Evolutionary conservation across 768 basidiomycete genomes (phyloP), one percentile per base, ranked within the genome.

Genomic region (Clathrus columnatus): DNA sequence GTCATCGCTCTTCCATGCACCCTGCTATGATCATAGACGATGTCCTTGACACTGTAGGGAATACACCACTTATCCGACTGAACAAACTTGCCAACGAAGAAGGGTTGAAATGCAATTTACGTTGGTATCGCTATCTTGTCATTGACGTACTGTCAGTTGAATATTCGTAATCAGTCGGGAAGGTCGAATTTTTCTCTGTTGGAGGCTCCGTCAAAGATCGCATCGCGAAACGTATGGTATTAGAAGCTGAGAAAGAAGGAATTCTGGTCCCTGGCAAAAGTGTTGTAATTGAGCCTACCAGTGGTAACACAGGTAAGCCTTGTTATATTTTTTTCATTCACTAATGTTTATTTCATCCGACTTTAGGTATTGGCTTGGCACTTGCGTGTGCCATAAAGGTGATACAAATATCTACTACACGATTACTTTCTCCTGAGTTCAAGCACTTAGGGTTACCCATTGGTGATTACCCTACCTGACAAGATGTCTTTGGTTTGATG

Each of bases 121-220:
- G 93, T 95, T 66, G 65, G 91, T 75, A 3, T 32, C 17, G 6
- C 42, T 23, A 11, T 32, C 26, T 46, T 16, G 27, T 5, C 18
- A 8, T 36, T 7, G 44, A 10, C n/a, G 23, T 28, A 26, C 6
- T 27, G 28, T 30, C 47, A 2, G 32, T 32, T n/a, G 36, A 11
- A 36, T 14, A 11, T 14, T 16, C 21, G 10, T 30, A 18, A 42
- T 18, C 58, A 94, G 89, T 95, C 65, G 94, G 78, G 6, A 97
- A 96, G 69, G 76, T 88, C 16, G 95, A 99, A 63, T 97, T 81
- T 67, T 79, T 89, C 65, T 92, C 89, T 18, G 85, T 83, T 1
- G 96, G 95, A 8, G 95, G 95, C 2, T 92, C 88, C 2, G 87
- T 97, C 57, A 99, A 99, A 72, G 95, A 98, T 67, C 76, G 94